A percentile compares a stretch with the other conserved stretches of the same genome.
These are phyloP conservation scores for Sclerotinia borealis DNA, from an alignment of 2,329 filamentous ascomycete species.

Conservation along the genomic window DNA sequence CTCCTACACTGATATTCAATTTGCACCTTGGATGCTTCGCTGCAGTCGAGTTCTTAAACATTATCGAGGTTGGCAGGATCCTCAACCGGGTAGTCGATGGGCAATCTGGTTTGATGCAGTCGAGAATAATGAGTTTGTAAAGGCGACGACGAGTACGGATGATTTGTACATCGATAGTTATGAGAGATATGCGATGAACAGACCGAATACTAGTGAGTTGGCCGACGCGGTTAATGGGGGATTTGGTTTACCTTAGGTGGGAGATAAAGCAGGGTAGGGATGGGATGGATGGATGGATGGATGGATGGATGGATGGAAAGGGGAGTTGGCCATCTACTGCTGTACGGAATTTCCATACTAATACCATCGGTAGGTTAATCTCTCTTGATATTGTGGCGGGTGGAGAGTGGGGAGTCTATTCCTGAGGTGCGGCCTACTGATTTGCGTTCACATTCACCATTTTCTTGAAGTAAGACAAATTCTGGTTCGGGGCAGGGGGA, in stretches of 20 bases:
- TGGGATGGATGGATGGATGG: not conserved
- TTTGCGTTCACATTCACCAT: not conserved
- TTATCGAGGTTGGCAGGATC: slow-evolving; percentile 36
- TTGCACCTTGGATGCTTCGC: slow-evolving; percentile 38
- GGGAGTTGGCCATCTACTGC: not conserved
- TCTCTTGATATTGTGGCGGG: not conserved
- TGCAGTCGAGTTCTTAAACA: slow-evolving; percentile 34
- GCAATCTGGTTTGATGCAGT: slow-evolving; percentile 35
- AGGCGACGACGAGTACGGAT: slow-evolving; percentile 35
- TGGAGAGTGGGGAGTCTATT: not conserved
- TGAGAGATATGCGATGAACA: slow-evolving; percentile 60
- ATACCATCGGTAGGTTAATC: not conserved
- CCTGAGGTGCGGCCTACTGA: not conserved
- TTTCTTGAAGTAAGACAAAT: not conserved
- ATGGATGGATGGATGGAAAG: not conserved
- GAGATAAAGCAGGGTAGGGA: not conserved
- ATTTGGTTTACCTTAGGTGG: slow-evolving; percentile 28
- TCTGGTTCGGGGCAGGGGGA: not conserved
- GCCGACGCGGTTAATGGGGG: slow-evolving; percentile 55
- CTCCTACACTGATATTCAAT: slow-evolving; percentile 35
- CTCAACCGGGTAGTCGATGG: slow-evolving; percentile 33
- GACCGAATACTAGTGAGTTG: slow-evolving; percentile 51
- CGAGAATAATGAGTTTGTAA: slow-evolving; percentile 34
- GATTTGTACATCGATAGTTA: slow-evolving; percentile 64
- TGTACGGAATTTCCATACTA: not conserved